phyloP scores from a whole-genome alignment of 768 basidiomycete genomes.

The Leucocoprinus leucothites region DNA sequence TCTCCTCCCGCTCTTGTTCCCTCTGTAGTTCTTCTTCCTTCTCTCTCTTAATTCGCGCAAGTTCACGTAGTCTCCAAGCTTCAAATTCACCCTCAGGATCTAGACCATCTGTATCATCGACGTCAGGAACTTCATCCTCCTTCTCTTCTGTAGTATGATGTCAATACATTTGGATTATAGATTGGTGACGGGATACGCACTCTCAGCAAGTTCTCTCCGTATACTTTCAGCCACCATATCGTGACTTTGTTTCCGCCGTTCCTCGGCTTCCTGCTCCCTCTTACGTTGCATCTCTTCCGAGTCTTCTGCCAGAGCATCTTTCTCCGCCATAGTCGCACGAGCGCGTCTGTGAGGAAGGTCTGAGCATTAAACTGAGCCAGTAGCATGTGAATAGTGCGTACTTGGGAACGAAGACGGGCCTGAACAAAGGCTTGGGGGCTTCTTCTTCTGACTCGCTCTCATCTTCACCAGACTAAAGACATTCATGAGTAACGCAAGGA shows the following conservation, averaged over 20 bases:
- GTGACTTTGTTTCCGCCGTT: constrained; percentile 85
- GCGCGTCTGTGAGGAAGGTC: constrained; percentile 54
- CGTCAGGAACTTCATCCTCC: constrained; percentile 75
- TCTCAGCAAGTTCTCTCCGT: constrained; percentile 84
- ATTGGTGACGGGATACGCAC: constrained; percentile 43
- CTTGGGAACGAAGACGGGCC: constrained; percentile 97
- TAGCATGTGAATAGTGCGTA: constrained; percentile 24
- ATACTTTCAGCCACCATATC: constrained; percentile 95
- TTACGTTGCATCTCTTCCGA: constrained; percentile 70
- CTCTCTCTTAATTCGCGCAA: constrained; percentile 91
- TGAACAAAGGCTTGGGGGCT: constrained; percentile 70
- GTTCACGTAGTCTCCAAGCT: constrained; percentile 92
- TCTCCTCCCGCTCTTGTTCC: constrained; percentile 85
- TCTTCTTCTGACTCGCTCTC: constrained; percentile 82
- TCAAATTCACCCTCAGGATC: constrained; percentile 92
- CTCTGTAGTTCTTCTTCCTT: constrained; percentile 81
- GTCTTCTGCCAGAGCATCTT: constrained; percentile 64
- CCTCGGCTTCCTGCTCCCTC: constrained; percentile 74
- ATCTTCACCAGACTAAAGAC: constrained; percentile 77
- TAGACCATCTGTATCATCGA: constrained; percentile 93
- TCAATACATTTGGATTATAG: background rate
- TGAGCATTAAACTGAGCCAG: constrained; percentile 9
- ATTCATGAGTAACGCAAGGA: constrained; percentile 14
- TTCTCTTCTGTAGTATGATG: constrained; percentile 69
- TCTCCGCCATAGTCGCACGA: constrained; percentile 69